These are phyloP conservation scores for Puccinia horiana DNA, from an alignment of 1,284 basidiomycete species.

Conservation along the genomic window DNA sequence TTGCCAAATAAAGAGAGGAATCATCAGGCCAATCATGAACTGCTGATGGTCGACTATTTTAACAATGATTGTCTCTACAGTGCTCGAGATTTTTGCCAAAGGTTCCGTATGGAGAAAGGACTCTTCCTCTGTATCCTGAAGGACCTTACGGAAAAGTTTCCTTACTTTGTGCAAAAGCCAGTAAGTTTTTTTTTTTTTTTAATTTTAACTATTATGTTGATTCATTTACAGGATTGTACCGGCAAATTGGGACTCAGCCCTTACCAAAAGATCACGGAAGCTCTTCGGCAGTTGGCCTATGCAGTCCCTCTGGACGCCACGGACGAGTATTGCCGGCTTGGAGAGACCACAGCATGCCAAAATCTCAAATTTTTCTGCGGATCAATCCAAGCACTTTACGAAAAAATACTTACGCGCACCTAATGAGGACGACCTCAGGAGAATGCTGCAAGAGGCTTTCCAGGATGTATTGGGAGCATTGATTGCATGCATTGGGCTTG, in stretches of 20 bases:
- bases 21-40: neutral
- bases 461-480: too few relatives aligned
- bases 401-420: too few relatives aligned
- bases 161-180: neutral
- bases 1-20: neutral
- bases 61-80: neutral
- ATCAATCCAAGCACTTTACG: neutral
- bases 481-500: too few relatives aligned
- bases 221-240: constrained; percentile 2
- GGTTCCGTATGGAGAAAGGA: neutral
- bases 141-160: neutral
- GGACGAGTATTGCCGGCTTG: constrained; percentile 21
- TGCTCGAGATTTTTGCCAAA: neutral
- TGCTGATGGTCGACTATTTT: neutral
- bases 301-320: constrained; percentile 6
- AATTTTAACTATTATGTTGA: neutral
- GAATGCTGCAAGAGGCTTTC: too few relatives aligned
- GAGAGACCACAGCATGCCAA: neutral
- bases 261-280: constrained; percentile 20
- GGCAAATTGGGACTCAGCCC: constrained; percentile 5
- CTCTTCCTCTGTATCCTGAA: neutral
- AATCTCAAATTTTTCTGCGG: constrained; percentile 6
- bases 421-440: too few relatives aligned
- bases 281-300: neutral
- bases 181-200: neutral